A percentile compares a stretch with the other conserved stretches of the same genome.
Conservation (phyloP, 805 yeast species). For the Myxozyma mucilagina region DNA sequence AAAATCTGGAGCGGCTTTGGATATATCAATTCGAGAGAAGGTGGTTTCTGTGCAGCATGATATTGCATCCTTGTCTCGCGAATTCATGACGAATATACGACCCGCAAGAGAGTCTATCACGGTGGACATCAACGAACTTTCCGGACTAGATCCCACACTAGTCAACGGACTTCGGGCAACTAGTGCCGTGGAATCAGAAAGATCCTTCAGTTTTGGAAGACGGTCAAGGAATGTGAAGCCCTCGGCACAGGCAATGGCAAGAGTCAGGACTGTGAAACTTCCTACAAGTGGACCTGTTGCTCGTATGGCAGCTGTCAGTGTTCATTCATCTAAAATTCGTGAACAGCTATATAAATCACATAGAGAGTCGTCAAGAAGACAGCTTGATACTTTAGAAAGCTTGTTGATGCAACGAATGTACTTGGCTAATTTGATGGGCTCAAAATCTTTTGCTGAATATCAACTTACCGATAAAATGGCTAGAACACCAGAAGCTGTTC, state of each 20-base stretch:
- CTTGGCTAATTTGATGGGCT: slow-evolving; percentile 73
- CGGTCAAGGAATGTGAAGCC: slow-evolving; percentile 18
- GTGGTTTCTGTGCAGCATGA: slow-evolving; percentile 79
- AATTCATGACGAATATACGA: slow-evolving; percentile 56
- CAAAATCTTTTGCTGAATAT: slow-evolving; percentile 69
- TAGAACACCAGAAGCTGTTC: slow-evolving; percentile 71
- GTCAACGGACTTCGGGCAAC: slow-evolving; percentile 17
- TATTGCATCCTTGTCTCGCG: slow-evolving; percentile 79
- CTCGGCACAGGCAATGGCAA: slow-evolving; percentile 8
- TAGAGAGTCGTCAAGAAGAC: slow-evolving; percentile 64
- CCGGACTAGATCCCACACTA: slow-evolving; percentile 34
- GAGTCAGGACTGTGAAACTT: slow-evolving; percentile 49
- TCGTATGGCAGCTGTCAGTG: slow-evolving; percentile 60
- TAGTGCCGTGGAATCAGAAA: slow-evolving; percentile 2
- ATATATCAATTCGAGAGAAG: slow-evolving; percentile 57
- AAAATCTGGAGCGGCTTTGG: slow-evolving; percentile 84
- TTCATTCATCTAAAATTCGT: slow-evolving; percentile 59
- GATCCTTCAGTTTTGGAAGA: background rate
- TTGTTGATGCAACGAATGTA: slow-evolving; percentile 66
- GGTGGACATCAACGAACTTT: slow-evolving; percentile 38
- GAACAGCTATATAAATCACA: slow-evolving; percentile 71
- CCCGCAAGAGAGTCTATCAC: slow-evolving; percentile 39
- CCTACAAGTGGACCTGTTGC: slow-evolving; percentile 58
- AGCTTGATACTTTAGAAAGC: slow-evolving; percentile 57
- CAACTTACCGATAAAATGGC: slow-evolving; percentile 92